Evolutionary conservation across 441 rosid species (phyloP), one percentile per base, ranked within the genome.

Genomic region (Corymbia citriodora): DNA sequence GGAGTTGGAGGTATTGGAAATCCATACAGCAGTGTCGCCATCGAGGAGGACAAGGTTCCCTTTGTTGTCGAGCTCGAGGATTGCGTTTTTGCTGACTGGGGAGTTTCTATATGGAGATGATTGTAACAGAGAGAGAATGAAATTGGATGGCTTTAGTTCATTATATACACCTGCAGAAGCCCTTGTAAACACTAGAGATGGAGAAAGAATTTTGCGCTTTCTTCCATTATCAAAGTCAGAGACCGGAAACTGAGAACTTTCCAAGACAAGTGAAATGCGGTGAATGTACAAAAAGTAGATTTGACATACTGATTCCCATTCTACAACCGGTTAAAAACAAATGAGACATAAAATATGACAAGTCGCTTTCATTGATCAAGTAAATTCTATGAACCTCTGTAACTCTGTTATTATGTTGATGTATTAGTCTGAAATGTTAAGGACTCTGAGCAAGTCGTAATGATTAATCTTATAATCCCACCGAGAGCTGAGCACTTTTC

Each of bases 1-100:
- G 49, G 90, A 89, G 72, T 93, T 92, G 52, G 98, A 95, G 65
- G 98, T 94, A 95, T 98, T 98, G 89, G 99, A 97, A 33, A 92
- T 90, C 99, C 99, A 98, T 5, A 95, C 72, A 6, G 94, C 90
- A 87, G 94, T 33, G 59, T 68, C 55, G 16, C 94, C 92, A 85
- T 98, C 97, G 10, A 91, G 45, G 79, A 98, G 98, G 91, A 96
- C 89, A 10, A 98, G 98, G 93, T 96, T 95, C 82, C 99, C 99
- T 21, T 95, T 93, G 82, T 92, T 68, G 91, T 95, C 96, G 89
- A 97, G 96, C 95, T 97, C 97, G 95, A 97, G 90, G 91, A 94
- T 79, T 19, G 98, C 98, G 85, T 93, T 93, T 91, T 94, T 91
- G 90, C 97, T 92, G 93, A 96, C 99, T 33, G 94, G 95, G 79